A percentile compares a stretch with the other conserved stretches of the same genome.
These are phyloP conservation scores for Paraconiothyrium sp. DNA, from an alignment of 2,329 filamentous ascomycete species.

Conservation along the genomic window DNA sequence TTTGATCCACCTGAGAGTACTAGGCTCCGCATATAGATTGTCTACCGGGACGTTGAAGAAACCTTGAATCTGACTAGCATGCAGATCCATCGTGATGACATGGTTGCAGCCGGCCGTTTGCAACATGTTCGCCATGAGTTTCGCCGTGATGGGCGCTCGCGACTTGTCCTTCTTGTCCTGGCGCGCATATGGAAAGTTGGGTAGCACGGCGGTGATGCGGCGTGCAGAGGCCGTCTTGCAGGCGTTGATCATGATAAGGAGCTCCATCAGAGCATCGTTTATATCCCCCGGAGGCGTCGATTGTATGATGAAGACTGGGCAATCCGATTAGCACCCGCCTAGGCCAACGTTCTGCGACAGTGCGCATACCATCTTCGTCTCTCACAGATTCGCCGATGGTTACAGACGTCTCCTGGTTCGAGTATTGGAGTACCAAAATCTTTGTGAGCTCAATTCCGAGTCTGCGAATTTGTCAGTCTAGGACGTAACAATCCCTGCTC, in stretches of 20 bases:
- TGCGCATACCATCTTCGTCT: conserved; percentile 82
- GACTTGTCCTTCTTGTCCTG: conserved; percentile 99
- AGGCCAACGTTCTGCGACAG: not conserved
- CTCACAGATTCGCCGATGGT: conserved; percentile 95
- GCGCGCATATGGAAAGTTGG: conserved; percentile 94
- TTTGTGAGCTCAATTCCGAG: conserved; percentile 81
- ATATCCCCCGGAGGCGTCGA: conserved; percentile 95
- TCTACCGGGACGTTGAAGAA: conserved; percentile 89
- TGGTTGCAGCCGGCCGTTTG: conserved; percentile 93
- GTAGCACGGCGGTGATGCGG: conserved; percentile 93
- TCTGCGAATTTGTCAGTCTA: conserved; percentile 55
- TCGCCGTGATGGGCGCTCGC: conserved; percentile 94
- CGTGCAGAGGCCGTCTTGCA: conserved; percentile 87
- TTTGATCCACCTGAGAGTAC: conserved; percentile 88
- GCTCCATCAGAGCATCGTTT: conserved; percentile 98
- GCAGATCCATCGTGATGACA: conserved; percentile 95
- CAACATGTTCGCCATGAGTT: conserved; percentile 96
- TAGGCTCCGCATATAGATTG: conserved; percentile 93
- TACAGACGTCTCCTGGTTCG: conserved; percentile 87
- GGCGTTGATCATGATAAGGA: conserved; percentile 97
- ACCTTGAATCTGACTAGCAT: conserved; percentile 92
- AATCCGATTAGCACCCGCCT: conserved; percentile 29
- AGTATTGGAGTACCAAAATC: conserved; percentile 84
- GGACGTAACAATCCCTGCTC: not conserved
- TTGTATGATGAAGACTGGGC: conserved; percentile 88